Percentiles rank a stretch among this genome's conserved stretches.
Conservation (phyloP, 345 rosid species). For the Draba incana region DNA sequence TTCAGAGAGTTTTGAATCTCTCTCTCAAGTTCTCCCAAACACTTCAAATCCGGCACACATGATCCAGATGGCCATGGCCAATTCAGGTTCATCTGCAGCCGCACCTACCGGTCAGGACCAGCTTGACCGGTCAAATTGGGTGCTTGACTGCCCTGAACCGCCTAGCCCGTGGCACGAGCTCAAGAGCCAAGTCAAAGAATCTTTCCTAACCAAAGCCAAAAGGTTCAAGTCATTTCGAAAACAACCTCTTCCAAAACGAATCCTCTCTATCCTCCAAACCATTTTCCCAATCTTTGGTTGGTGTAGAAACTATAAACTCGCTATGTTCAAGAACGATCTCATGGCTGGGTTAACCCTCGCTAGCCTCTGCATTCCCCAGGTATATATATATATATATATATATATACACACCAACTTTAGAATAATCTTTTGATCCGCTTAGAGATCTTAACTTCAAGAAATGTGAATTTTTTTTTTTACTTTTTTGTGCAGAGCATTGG, state of each 20-base stretch:
- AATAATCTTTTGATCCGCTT: neutral
- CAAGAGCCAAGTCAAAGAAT: constrained; percentile 43
- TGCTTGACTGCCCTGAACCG: constrained; percentile 69
- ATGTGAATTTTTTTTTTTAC: neutral
- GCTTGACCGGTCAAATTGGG: constrained; percentile 60
- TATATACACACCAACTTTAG: neutral
- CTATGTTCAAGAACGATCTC: constrained; percentile 72
- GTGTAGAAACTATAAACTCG: constrained; percentile 56
- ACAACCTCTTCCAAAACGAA: constrained; percentile 40
- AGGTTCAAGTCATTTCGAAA: constrained; percentile 44
- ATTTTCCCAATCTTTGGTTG: constrained; percentile 75
- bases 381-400: constrained; percentile 42
- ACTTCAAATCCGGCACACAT: constrained; percentile 64
- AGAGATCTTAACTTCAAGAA: constrained; percentile 14
- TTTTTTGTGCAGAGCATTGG: constrained; percentile 72
- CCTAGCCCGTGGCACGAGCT: constrained; percentile 65
- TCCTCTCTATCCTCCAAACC: constrained; percentile 44
- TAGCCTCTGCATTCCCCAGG: constrained; percentile 98
- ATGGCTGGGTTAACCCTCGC: constrained; percentile 93
- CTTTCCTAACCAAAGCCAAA: constrained; percentile 42
- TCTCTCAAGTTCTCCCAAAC: constrained; percentile 80
- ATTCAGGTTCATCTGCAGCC: constrained; percentile 41
- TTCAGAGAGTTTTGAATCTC: constrained; percentile 38
- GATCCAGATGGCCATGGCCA: constrained; percentile 50
- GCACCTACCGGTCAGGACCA: constrained; percentile 39